Evolutionary conservation across 306 rosid species (phyloP), one percentile per base, ranked within the genome.

Genomic region (Acmispon strigosus): DNA sequence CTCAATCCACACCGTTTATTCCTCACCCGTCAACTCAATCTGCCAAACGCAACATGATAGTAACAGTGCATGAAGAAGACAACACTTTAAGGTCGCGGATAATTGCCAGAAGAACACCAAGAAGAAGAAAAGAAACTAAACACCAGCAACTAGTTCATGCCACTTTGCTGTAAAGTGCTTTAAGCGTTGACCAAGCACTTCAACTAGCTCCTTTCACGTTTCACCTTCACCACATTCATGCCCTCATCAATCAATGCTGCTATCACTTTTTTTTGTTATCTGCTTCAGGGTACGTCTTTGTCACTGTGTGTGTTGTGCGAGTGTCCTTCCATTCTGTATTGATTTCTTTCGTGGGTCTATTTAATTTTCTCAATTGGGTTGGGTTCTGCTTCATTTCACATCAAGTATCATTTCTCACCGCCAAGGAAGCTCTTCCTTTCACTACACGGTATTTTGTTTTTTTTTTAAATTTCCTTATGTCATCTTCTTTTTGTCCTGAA

Each of bases 161-260:
- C 69, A 84, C 83, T 74, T 81, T 45, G 76, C 78, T 85, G 86
- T 73, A 78, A 82, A 88, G 85, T 83, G 67, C 43, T 17, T 5
- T 18, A 56, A 57, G 76, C 72, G 90, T 86, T 88, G 94, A 88
- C 94, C 16, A 51, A 62, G 22, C 2, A 60, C 65, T 71, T 69
- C 79, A 74, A 70, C 66, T 14, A 67, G 73, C 75, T 77, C 49
- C 44, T 19, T 61, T 70, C 82, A 77, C 79, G 82, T 75, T 49
- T 83, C 78, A 52, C 57, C 69, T 67, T 53, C 73, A 67, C 86
- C 73, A 67, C 86, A 81, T 73, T 82, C 87, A 78, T 78, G 82
- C 80, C 48, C 66, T 80, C 74, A 72, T 82, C 87, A 57, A 82
- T 85, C 86, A 62, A 78, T 70, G 39, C 76, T 41, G 0, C 59